Evolutionary conservation across 208 protist species (phyloP).

Genomic region (Tetramitus jugosus): DNA sequence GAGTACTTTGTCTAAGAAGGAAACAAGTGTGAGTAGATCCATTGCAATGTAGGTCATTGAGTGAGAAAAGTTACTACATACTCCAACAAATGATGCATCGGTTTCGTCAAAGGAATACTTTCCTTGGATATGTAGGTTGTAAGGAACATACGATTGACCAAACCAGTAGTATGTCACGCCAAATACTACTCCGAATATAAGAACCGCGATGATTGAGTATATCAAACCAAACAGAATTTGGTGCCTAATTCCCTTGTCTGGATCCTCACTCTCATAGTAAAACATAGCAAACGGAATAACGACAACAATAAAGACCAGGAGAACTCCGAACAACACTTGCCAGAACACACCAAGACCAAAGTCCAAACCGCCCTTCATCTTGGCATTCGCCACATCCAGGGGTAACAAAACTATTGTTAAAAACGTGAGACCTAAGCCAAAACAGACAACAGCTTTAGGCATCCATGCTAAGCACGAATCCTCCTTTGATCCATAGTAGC

Average conservation of each 20-base stretch:
- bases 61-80: too few relatives aligned
- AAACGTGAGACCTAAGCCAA: not conserved
- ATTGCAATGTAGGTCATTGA: not conserved
- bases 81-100: too few relatives aligned
- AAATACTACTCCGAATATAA: not conserved
- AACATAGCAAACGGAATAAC: constrained; percentile 50
- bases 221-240: not conserved
- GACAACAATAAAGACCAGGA: constrained; percentile 36
- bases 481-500: constrained; percentile 1
- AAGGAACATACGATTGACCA: not conserved
- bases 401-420: constrained; percentile 42
- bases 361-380: constrained; percentile 29
- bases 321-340: constrained; percentile 43
- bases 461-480: not conserved
- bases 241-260: constrained; percentile 18
- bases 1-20: not conserved
- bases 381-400: constrained; percentile 48
- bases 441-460: constrained; percentile 2
- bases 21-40: not conserved
- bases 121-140: too few relatives aligned
- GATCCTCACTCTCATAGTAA: constrained; percentile 51
- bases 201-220: not conserved
- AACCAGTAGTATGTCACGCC: not conserved
- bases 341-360: constrained; percentile 36
- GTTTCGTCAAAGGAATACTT: too few relatives aligned